These are phyloP conservation scores for Xylaria sp. DNA, from an alignment of 2,329 filamentous ascomycete genomes.

Conservation along the genomic window DNA sequence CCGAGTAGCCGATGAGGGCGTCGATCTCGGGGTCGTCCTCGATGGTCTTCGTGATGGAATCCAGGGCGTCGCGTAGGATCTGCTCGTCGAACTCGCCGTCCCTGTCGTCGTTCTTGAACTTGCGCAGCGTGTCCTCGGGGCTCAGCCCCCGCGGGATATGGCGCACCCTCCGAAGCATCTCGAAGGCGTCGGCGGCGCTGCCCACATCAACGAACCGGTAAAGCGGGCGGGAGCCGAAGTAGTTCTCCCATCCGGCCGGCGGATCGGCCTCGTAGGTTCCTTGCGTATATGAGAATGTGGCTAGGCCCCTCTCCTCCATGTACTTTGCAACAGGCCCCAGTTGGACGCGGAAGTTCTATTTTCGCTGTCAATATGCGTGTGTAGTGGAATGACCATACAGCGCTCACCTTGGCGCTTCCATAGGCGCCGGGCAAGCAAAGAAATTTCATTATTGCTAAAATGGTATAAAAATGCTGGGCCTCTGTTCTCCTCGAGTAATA, in stretches of 20 bases:
- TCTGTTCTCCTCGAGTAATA: not conserved
- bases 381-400: not conserved
- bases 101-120: conserved; percentile 10
- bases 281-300: conserved; percentile 21
- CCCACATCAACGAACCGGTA: conserved; percentile 21
- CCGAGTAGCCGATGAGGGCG: conserved; percentile 52
- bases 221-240: conserved; percentile 24
- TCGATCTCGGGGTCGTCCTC: conserved; percentile 44
- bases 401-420: conserved; percentile 24
- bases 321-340: conserved; percentile 22
- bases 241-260: conserved; percentile 24
- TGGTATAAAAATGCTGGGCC: not conserved
- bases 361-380: not conserved
- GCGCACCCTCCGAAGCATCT: conserved; percentile 16
- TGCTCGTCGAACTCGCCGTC: conserved; percentile 5
- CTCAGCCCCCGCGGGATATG: conserved; percentile 21
- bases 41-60: conserved; percentile 40
- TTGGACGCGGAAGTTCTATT: conserved; percentile 23
- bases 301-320: conserved; percentile 21
- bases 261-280: conserved; percentile 22
- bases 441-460: conserved; percentile 21
- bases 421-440: conserved; percentile 26
- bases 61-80: conserved; percentile 25
- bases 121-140: conserved; percentile 21
- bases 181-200: conserved; percentile 19